Evolutionary conservation across 73 alveolate species (phyloP), one percentile per base, ranked within the genome.

Genomic region (Breviolum minutum): DNA sequence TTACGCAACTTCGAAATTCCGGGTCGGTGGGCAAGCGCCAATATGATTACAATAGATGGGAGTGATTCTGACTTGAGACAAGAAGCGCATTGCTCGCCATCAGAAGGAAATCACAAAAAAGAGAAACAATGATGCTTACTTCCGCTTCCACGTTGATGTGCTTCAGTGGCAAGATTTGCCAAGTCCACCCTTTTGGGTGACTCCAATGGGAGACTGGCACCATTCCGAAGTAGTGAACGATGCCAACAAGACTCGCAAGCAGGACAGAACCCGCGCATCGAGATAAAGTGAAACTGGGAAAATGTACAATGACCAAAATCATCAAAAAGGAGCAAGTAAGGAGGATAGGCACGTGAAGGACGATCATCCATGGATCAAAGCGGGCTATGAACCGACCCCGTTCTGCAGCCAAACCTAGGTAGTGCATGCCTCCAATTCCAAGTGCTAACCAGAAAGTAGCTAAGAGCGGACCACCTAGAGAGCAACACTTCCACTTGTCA

Each of bases 61-160:
- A 40, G 54, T 40, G 54, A 0, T 40, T 40, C 62, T 27, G 30
- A 24, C 22, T 27, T 54, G 22, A 11, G 87, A 27, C 66, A 40
- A 79, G 87, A 79, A 79, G 27, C 63, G 79, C 70, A 29, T 88
- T 88, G 63, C 84, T 76, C 9, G 95, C 80, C 95, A 88, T 88
- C 85, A 88, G 80, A 61, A 88, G 68, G 30, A 88, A 83, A 88
- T 88, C 95, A 26, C 95, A 88, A 61, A 88, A 88, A 60, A 88
- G 80, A 24, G 95, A 68, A 73, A 88, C 79, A 54, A 88, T 88
- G 60, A 88, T 70, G 11, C 48, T 61, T 24, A 85, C 85, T 88
- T 88, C 95, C 7, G 95, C 95, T 6, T 48, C 32, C 71, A 88
- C 95, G 22, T 22, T 76, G 54, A 9, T 30, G 0, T 11, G 79